Evolutionary conservation across 2,329 filamentous ascomycete genomes (phyloP).

Genomic region (Venturia aucupariae): DNA sequence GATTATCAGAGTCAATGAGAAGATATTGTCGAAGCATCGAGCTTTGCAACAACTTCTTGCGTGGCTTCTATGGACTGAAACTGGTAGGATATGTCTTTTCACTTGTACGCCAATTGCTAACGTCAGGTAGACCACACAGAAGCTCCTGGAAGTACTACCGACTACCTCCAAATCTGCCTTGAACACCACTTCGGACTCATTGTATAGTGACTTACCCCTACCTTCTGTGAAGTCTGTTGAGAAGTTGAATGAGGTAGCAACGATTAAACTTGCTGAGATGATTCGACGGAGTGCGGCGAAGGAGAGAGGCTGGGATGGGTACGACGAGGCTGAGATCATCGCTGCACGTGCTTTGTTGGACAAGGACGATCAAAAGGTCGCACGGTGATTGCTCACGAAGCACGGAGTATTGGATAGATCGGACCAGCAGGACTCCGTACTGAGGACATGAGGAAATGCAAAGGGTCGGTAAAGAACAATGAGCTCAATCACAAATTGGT

Average conservation of each 20-base stretch:
- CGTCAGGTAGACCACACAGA: constrained; percentile 18
- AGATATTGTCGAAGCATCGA: constrained; percentile 87
- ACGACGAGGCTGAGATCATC: constrained; percentile 60
- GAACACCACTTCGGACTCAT: constrained; percentile 23
- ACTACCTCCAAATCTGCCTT: constrained; percentile 19
- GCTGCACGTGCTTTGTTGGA: constrained; percentile 61
- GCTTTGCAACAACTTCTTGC: constrained; percentile 83
- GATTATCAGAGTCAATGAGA: constrained; percentile 64
- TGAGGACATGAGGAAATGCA: not conserved
- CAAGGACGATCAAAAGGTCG: constrained; percentile 25
- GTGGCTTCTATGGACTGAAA: constrained; percentile 88
- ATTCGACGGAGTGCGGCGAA: constrained; percentile 52
- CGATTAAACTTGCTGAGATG: constrained; percentile 66
- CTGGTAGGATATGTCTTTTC: constrained; percentile 42
- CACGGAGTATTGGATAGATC: not conserved
- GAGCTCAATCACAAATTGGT: not conserved
- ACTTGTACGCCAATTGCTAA: not conserved
- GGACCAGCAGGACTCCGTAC: not conserved
- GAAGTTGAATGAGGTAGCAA: constrained; percentile 63
- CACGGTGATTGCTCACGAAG: not conserved
- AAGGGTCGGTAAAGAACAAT: not conserved
- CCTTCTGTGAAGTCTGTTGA: constrained; percentile 52
- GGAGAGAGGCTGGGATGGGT: constrained; percentile 63
- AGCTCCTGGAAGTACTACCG: constrained; percentile 21
- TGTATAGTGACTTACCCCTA: constrained; percentile 35